A percentile compares a stretch with the other conserved stretches of the same genome.
phyloP scores from a whole-genome alignment of 2,329 filamentous ascomycete species.

The Xylaria sp. region DNA sequence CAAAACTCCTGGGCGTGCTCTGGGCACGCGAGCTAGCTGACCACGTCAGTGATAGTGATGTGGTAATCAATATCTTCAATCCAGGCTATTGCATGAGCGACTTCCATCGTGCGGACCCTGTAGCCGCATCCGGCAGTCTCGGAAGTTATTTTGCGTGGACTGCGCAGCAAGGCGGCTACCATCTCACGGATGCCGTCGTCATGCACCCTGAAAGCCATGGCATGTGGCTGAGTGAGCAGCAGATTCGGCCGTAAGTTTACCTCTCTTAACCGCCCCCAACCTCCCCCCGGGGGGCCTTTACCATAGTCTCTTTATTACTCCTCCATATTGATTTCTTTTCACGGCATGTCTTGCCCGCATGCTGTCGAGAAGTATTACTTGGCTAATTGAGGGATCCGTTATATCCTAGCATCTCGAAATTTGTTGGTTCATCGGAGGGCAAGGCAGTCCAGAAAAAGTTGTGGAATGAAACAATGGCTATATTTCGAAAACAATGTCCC shows the following conservation, averaged over 20 bases:
- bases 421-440: constrained; percentile 35
- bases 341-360: neutral
- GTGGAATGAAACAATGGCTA: constrained; percentile 40
- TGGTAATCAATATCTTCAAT: constrained; percentile 33
- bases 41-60: constrained; percentile 7
- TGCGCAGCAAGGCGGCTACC: constrained; percentile 35
- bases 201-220: constrained; percentile 33
- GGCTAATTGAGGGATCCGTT: neutral
- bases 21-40: constrained; percentile 39
- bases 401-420: constrained; percentile 32
- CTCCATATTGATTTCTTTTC: neutral
- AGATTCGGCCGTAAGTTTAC: constrained; percentile 31
- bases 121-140: constrained; percentile 11
- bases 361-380: no score
- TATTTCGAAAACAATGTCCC: constrained; percentile 11
- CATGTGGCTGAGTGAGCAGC: constrained; percentile 40
- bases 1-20: constrained; percentile 36
- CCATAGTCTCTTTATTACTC: no score
- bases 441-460: constrained; percentile 35
- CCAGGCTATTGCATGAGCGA: constrained; percentile 35
- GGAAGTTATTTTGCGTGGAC: constrained; percentile 32
- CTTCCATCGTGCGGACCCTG: constrained; percentile 31
- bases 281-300: no score
- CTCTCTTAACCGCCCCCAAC: no score
- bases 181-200: constrained; percentile 33